Base-by-base conservation (phyloP, 2,329 filamentous ascomycete genomes). In the Aureobasidium sp. region DNA sequence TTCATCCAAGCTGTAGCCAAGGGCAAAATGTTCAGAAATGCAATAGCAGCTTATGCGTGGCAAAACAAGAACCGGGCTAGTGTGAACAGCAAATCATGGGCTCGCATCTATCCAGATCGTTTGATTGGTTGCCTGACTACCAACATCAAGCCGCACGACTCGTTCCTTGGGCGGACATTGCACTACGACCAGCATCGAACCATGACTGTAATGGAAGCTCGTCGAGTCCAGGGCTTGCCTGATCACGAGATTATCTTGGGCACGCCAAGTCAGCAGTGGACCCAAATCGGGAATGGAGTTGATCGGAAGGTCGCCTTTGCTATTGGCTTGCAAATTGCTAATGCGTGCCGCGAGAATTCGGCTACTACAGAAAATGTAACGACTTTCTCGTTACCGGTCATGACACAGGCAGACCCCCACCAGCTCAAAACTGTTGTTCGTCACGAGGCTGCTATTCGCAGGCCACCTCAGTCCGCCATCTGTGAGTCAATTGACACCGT, bases 201-300 rank as follows among this genome's bases (percentile, higher is more conserved):
- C 0, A 67, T 90, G 0, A 86, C 81, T 0, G 72, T 93, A 2
- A 78, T 87, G 76, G 90, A 94, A 71, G 82, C 80, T 0, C 76
- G 87, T 1, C 77, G 88, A 1, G 87, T 85, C 0, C 90, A 94
- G 70, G 87, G 88, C 0, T 85, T 88, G 44, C 84, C 79, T 0
- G 88, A 93, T 61, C 66, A 85, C 6, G 90, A 93, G 62, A 80
- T 92, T 0, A 71, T 95, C 0, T 72, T 92, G 0, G 89, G 89
- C 0, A 68, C 60, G 0, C 71, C 80, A 0, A 10, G 41, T 0
- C 75, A 85, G 1, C 86, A 90, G 69, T 86, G 83, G 75, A 82
- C 80, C 61, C 83, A 90, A 23, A 78, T 92, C 0, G 90, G 90
- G 0, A 95, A 95, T 71, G 89, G 86, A 32, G 90, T 95, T 0